phyloP scores from a whole-genome alignment of 768 basidiomycete species.

The Boletus coccyginus region DNA sequence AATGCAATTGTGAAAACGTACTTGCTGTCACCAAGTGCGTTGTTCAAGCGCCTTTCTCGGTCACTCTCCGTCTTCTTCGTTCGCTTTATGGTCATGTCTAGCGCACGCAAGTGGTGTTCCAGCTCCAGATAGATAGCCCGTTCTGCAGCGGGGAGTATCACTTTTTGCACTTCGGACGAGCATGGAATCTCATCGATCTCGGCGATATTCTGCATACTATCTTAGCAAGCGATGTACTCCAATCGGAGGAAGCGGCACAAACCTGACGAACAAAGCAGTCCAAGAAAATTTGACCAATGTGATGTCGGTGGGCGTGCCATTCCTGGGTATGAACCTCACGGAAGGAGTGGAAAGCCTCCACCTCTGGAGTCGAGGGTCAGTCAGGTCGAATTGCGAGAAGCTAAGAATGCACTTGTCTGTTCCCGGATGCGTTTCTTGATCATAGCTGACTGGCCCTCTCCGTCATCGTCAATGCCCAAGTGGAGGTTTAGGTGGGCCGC shows the following conservation, averaged over 20 bases:
- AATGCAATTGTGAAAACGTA: constrained; percentile 29
- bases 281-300: constrained; percentile 78
- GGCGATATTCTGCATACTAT: constrained; percentile 70
- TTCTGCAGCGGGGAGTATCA: constrained; percentile 87
- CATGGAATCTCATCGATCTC: constrained; percentile 96
- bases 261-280: constrained; percentile 86
- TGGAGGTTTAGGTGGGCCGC: constrained; percentile 87
- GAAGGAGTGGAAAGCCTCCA: constrained; percentile 95
- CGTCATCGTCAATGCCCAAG: constrained; percentile 87
- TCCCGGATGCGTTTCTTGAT: constrained; percentile 81
- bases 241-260: constrained; percentile 13
- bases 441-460: constrained; percentile 70
- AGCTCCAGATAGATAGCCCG: constrained; percentile 93
- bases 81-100: constrained; percentile 76
- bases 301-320: constrained; percentile 89
- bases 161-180: constrained; percentile 55
- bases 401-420: constrained; percentile 63
- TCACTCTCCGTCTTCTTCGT: constrained; percentile 75
- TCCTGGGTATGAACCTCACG: constrained; percentile 88
- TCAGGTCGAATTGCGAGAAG: background rate
- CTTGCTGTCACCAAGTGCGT: constrained; percentile 88
- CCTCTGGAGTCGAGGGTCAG: constrained; percentile 48
- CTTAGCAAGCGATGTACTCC: constrained; percentile 9
- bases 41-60: constrained; percentile 81
- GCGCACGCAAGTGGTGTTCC: constrained; percentile 86